Evolutionary conservation across 1,139 yeast species (phyloP).

Genomic region (Geotrichum candidum): DNA sequence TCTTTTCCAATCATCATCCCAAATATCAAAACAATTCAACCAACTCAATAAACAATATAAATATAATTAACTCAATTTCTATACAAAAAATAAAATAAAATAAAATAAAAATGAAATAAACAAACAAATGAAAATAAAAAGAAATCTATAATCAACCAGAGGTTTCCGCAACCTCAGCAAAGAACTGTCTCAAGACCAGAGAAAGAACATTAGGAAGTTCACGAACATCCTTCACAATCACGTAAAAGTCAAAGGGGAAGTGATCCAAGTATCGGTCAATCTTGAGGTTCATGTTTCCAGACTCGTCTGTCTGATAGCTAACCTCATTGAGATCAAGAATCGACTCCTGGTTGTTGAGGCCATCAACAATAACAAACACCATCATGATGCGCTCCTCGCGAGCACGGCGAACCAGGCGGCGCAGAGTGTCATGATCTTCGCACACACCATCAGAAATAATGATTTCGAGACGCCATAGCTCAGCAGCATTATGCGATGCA

Average conservation of each 20-base stretch:
- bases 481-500: constrained; percentile 32
- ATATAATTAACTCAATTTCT: not conserved
- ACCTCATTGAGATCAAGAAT: constrained; percentile 95
- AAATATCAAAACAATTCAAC: not conserved
- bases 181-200: constrained; percentile 84
- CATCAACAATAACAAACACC: constrained; percentile 91
- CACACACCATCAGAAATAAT: constrained; percentile 95
- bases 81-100: not conserved
- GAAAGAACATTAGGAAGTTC: constrained; percentile 93
- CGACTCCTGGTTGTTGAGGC: constrained; percentile 75
- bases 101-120: not conserved
- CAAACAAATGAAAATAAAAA: not conserved
- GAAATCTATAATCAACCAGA: constrained; percentile 8
- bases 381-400: constrained; percentile 90
- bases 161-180: constrained; percentile 55
- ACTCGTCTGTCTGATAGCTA: constrained; percentile 60
- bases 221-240: constrained; percentile 79
- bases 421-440: constrained; percentile 82
- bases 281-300: constrained; percentile 65
- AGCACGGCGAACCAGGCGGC: constrained; percentile 81
- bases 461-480: constrained; percentile 89
- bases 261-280: constrained; percentile 84
- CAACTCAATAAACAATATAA: not conserved
- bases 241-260: constrained; percentile 96
- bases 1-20: no score